Evolutionary conservation across 1,139 yeast species (phyloP).

Genomic region (Suhomyces terraborum): DNA sequence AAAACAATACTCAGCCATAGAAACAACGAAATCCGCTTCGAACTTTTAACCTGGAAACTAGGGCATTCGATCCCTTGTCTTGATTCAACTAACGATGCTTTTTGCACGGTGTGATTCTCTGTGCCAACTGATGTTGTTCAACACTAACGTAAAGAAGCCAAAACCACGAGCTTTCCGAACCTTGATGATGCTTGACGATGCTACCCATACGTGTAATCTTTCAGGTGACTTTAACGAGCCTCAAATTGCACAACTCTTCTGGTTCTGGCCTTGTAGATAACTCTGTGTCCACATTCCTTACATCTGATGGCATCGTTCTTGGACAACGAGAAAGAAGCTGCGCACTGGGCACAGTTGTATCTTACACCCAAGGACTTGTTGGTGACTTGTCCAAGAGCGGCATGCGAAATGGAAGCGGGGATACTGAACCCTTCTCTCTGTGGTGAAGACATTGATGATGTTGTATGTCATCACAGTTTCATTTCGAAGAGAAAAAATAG

Average conservation of each 20-base stretch:
- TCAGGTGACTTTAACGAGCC: conserved; percentile 37
- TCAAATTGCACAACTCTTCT: conserved; percentile 82
- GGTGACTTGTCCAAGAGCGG: conserved; percentile 64
- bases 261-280: conserved; percentile 93
- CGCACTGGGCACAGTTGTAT: conserved; percentile 96
- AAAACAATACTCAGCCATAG: neutral
- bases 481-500: conserved; percentile 2
- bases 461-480: conserved; percentile 9
- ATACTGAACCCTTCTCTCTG: conserved; percentile 94
- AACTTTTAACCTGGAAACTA: no score
- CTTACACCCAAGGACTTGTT: conserved; percentile 82
- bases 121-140: neutral
- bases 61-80: neutral
- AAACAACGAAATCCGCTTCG: neutral
- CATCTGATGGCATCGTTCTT: conserved; percentile 98
- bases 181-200: no score
- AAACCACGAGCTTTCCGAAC: neutral
- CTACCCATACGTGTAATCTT: neutral
- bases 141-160: neutral
- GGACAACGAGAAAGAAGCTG: conserved; percentile 81
- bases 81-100: no score
- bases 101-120: no score
- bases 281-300: conserved; percentile 98
- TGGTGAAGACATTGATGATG: conserved; percentile 50
- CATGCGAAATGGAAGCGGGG: conserved; percentile 75